Base-by-base conservation (phyloP, 2,329 filamentous ascomycete species). In the Fusarium austroafricanum region DNA sequence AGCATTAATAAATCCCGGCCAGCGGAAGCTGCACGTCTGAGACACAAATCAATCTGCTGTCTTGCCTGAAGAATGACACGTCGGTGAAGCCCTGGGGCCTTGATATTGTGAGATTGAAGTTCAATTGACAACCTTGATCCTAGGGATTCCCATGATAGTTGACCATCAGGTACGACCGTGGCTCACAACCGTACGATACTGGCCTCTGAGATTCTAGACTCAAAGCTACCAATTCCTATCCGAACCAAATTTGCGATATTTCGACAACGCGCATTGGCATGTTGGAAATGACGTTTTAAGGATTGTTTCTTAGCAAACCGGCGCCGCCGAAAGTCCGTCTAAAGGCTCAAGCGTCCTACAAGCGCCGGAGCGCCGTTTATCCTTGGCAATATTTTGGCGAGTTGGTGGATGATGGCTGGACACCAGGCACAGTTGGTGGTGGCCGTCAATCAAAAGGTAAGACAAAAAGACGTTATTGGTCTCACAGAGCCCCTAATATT, bases 231-330 rank as follows among this genome's bases (percentile, higher is more conserved):
- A 29, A 44, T 58, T 40, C 23, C 29, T 50, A 43, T 63, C 44
- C 43, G 56, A 62, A 35, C 62, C 68, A 63, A 55, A 50, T 63
- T 55, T 68, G 60, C 49, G 45, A 47, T 62, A 52, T 64, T 64
- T 52, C 42, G 59, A 52, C 42, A 29, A 26, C 42, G 38, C 58
- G 53, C 51, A 61, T 61, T 44, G 40, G 49, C 29, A 42, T 57
- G 49, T 61, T 54, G 29, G 43, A 67, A 47, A 64, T 73, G 71
- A 73, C 68, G 68, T 73, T 67, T 44, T 55, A 61, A 53, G 52
- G 49, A 59, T 43, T 55, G 61, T 69, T 29, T 61, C 50, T 35
- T 59, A 20, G 35, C 46, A 35, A 54, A 58, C 55, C 60, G 63
- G 56, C 42, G 50, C 39, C 61, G 53, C 54, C 49, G 39, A 68